Conservation (phyloP, 2,329 filamentous ascomycete genomes). For the Monosporascus sp. region DNA sequence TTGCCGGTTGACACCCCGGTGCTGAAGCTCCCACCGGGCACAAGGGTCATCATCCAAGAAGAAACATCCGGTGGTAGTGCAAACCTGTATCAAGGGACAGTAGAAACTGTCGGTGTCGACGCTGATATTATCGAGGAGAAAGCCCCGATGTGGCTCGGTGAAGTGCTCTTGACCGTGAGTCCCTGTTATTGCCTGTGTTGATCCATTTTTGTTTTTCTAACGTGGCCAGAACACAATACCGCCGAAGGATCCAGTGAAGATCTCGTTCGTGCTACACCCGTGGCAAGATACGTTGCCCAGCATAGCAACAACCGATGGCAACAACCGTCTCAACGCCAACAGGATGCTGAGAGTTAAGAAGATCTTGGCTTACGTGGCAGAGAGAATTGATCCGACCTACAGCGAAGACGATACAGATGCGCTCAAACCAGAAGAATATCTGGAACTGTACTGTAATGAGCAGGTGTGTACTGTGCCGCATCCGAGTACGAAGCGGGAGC, state of each 20-base stretch:
- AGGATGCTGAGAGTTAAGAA: slow-evolving; percentile 95
- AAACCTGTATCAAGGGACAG: slow-evolving; percentile 87
- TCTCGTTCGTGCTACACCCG: slow-evolving; percentile 88
- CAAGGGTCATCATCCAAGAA: slow-evolving; percentile 65
- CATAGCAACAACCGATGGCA: slow-evolving; percentile 71
- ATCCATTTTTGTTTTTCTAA: slow-evolving; percentile 1
- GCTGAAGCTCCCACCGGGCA: slow-evolving; percentile 64
- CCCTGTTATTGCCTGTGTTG: not conserved
- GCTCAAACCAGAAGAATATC: slow-evolving; percentile 81
- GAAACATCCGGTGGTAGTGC: slow-evolving; percentile 65
- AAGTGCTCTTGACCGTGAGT: slow-evolving; percentile 68
- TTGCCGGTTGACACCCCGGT: slow-evolving; percentile 70
- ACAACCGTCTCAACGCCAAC: slow-evolving; percentile 91
- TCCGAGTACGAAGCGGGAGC: not conserved
- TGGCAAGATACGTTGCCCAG: slow-evolving; percentile 69
- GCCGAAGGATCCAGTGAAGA: slow-evolving; percentile 87
- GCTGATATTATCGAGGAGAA: slow-evolving; percentile 80
- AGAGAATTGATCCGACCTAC: slow-evolving; percentile 75
- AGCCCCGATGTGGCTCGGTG: slow-evolving; percentile 87
- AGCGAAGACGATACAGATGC: slow-evolving; percentile 54
- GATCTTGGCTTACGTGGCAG: slow-evolving; percentile 85
- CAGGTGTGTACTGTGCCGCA: slow-evolving; percentile 54
- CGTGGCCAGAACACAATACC: slow-evolving; percentile 66
- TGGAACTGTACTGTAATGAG: slow-evolving; percentile 92
- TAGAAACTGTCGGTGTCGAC: slow-evolving; percentile 70